Evolutionary conservation across 2,329 filamentous ascomycete species (phyloP).

Genomic region (Fusarium sp.): DNA sequence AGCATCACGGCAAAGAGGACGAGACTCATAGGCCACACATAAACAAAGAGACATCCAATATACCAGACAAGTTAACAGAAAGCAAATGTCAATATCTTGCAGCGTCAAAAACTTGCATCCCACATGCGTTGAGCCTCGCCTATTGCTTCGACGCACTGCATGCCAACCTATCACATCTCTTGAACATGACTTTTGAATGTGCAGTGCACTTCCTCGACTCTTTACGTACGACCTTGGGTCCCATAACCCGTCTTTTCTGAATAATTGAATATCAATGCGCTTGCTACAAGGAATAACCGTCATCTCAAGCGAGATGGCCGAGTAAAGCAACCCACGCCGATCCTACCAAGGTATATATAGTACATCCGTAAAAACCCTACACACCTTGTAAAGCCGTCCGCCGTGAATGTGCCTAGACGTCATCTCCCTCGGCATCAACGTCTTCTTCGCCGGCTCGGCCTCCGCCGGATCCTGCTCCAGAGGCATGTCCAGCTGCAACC

Average conservation of each 20-base stretch:
- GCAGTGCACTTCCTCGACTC: no score
- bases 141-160: no score
- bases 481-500: conserved; percentile 15
- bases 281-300: conserved; percentile 28
- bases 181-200: no score
- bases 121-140: no score
- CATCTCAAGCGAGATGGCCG: conserved; percentile 14
- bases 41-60: neutral
- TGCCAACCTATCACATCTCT: no score
- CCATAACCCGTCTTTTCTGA: conserved; percentile 16
- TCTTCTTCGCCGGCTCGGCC: conserved; percentile 39
- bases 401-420: conserved; percentile 40
- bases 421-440: conserved; percentile 50
- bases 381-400: neutral
- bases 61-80: no score
- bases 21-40: neutral
- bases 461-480: conserved; percentile 20
- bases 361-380: conserved; percentile 31
- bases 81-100: no score
- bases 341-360: conserved; percentile 36
- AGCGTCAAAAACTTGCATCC: no score
- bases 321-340: conserved; percentile 26
- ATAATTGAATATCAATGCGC: conserved; percentile 31
- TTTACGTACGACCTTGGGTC: no score
- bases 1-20: neutral